Base-by-base conservation (phyloP, 2,329 filamentous ascomycete species). In the Pseudocercospora cruenta region DNA sequence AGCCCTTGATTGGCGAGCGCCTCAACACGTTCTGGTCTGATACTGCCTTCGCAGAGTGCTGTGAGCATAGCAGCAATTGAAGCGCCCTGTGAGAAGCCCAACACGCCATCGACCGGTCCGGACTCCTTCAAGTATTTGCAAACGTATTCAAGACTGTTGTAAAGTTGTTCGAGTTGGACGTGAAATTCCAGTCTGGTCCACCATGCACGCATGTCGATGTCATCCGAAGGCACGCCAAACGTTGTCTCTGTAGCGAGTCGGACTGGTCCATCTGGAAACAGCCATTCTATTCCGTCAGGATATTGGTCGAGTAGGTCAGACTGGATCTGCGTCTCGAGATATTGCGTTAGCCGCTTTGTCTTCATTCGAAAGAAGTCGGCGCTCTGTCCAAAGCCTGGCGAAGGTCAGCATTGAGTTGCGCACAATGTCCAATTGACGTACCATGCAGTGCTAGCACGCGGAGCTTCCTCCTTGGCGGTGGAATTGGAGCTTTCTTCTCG, bases 21-120 rank as follows among this genome's bases (percentile, higher is more conserved):
- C 21, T 51, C 62, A 4, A 67, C 57, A 22, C 68, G 63, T 33
- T 62, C 63, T 4, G 67, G 67, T 45, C 64, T 36, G 14, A 66
- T 22, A 9, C 65, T 69, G 26, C 63, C 65, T 39, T 70, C 68
- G 57, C 68, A 70, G 28, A 67, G 62, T 2, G 65, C 61, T 12
- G 68, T 62, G 28, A 70, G 65, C 76, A 78, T 78, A 69, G 65
- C 74, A 58, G 63, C 66, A 31, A 70, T 64, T 6, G 69, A 64
- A 2, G 69, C 67, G 45, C 67, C 67, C 51, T 70, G 69, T 5
- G 64, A 67, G 55, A 70, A 70, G 19, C 68, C 67, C 16, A 70
- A 51, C 19, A 70, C 62, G 10, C 67, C 69, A 60, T 70, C 69
- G 19, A 70, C 63, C 1, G 69, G 64, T 3, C 64, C 67, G 16